phyloP scores from a whole-genome alignment of 495 filamentous ascomycete species.

The Hypoxylon intermedium region DNA sequence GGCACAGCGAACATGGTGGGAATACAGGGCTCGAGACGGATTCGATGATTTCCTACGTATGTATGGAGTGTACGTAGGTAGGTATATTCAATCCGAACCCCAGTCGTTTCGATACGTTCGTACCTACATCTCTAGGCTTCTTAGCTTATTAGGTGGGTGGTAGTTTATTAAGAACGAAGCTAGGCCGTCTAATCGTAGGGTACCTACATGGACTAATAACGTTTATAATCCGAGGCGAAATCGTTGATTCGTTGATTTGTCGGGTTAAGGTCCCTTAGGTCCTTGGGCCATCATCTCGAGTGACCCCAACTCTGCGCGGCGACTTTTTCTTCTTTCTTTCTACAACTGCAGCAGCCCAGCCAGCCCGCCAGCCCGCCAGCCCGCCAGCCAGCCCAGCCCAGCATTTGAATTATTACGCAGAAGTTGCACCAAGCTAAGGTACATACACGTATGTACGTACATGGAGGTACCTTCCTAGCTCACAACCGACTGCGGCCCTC shows the following conservation, averaged over 20 bases:
- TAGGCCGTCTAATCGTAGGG: slow-evolving; percentile 22
- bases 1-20: not conserved
- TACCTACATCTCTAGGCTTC: not conserved
- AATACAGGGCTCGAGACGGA: not conserved
- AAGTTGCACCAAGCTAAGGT: not conserved
- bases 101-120: not conserved
- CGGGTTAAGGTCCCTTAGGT: slow-evolving; percentile 2
- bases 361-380: too few relatives aligned
- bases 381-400: too few relatives aligned
- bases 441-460: slow-evolving; percentile 1
- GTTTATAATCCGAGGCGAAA: slow-evolving; percentile 9
- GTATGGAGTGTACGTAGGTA: too few relatives aligned
- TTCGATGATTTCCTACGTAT: too few relatives aligned
- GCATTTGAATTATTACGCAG: not conserved
- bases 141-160: not conserved
- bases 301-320: slow-evolving; percentile 20
- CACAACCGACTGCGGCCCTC: slow-evolving; percentile 36
- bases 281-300: slow-evolving; percentile 3
- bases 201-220: slow-evolving; percentile 35
- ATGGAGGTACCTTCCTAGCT: slow-evolving; percentile 10
- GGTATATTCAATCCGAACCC: too few relatives aligned
- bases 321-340: slow-evolving; percentile 15
- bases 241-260: slow-evolving; percentile 18
- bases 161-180: slow-evolving; percentile 12
- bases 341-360: too few relatives aligned